Base-by-base conservation (phyloP, 2,329 filamentous ascomycete species). In the Colletotrichum phormii region DNA sequence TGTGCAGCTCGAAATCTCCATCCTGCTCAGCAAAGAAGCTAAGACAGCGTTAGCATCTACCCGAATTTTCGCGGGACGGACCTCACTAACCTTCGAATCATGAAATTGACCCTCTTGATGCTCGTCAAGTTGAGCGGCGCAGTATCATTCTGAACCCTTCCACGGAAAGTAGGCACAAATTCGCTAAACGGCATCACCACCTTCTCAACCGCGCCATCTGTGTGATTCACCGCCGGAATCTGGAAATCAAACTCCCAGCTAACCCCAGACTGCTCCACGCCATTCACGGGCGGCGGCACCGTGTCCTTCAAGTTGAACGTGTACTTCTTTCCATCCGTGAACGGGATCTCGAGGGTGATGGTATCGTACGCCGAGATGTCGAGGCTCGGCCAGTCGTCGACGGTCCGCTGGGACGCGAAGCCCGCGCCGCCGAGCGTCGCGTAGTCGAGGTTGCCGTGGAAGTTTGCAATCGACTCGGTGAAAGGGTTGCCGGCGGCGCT, bases 21-120 rank as follows among this genome's bases (percentile, higher is more conserved):
- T 93, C 85, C 80, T 95, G 93, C 0, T 88, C 82, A 8, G 91
- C 93, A 76, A 95, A 95, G 84, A 94, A 95, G 81, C 93, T 94
- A 75, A 29, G 11, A 24, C 4, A 55, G 7, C n/a, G 29, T 60
- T 54, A 65, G 42, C 9, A 5, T 18, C n/a, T 6, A 9, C 5
- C n/a, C 13, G 1, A 4, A 5, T 2, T 1, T 15, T 5, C 31
- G 12, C 18, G 0, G 1, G 7, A 13, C n/a, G 1, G 4, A n/a
- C 7, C 1, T 35, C 26, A 78, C 84, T 72, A 80, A 94, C 93
- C 94, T 97, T 79, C 94, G 85, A 86, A 93, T 93, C 94, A 97
- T 95, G 67, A 97, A 85, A 61, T 90, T 92, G 26, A 95, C 84
- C 57, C 93, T 86, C 81, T 89, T 92, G 54, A 97, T 85, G 55